A percentile compares a stretch with the other conserved stretches of the same genome.
phyloP scores from a whole-genome alignment of 2,329 filamentous ascomycete species.

The Botrytis byssoidea region DNA sequence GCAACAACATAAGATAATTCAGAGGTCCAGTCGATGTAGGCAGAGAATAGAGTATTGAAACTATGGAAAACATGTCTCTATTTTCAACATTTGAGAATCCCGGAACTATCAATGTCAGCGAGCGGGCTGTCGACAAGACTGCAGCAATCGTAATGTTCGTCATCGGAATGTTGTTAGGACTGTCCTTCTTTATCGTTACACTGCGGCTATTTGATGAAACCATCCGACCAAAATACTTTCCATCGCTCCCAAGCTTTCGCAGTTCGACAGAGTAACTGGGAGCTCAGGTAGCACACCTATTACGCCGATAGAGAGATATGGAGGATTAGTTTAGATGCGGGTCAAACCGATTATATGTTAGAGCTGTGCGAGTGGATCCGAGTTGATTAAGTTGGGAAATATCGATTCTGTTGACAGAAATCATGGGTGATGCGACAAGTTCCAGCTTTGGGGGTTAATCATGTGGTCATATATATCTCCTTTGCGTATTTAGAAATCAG shows the following conservation, averaged over 20 bases:
- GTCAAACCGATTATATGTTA: too few relatives aligned
- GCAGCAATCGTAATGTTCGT: conserved; percentile 9
- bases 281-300: background rate
- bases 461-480: background rate
- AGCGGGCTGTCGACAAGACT: background rate
- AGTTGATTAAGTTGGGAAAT: background rate
- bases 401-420: background rate
- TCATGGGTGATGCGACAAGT: background rate
- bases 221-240: background rate
- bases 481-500: background rate
- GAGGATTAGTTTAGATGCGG: background rate
- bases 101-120: background rate
- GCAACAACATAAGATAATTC: background rate
- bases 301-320: background rate
- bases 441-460: background rate
- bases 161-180: background rate
- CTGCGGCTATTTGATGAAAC: background rate
- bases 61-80: background rate
- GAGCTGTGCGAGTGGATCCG: background rate
- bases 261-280: background rate
- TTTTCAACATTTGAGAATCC: background rate
- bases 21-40: background rate
- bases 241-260: background rate
- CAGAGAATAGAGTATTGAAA: background rate
- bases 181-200: background rate